Base-by-base conservation (phyloP, 2,329 filamentous ascomycete genomes). In the Purpureocillium takamizusanense region DNA sequence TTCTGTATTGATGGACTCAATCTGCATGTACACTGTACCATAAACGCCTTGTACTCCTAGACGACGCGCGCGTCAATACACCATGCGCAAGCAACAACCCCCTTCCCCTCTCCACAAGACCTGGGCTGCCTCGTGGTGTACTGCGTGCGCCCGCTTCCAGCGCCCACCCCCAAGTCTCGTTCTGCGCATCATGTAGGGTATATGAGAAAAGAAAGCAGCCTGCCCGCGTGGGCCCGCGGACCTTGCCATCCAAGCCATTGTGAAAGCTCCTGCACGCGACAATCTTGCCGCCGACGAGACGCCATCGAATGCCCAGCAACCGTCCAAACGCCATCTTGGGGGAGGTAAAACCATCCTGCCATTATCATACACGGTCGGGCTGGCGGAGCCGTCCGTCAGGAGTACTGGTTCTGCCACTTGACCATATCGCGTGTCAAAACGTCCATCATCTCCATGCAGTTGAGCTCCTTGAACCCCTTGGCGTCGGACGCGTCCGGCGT, bases 361-460 rank as follows among this genome's bases (percentile, higher is more conserved):
- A 15, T 25, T 38, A 38, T 40, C 36, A 36, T 42, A 43, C 34
- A 39, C 21, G n/a, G n/a, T n/a, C n/a, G n/a, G n/a, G n/a, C n/a
- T n/a, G n/a, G n/a, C n/a, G n/a, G n/a, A n/a, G n/a, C n/a, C n/a
- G n/a, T n/a, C n/a, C 27, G 36, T 55, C 48, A 62, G 38, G 65
- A 57, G 49, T 74, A 88, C 52, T 85, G 76, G 46, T 83, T 81
- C 63, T 94, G 86, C 86, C 86, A 94, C 52, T 84, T 83, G 48
- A 90, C 76, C 51, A 94, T 72, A 56, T 88, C 80, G 44, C 83
- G 74, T 44, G 83, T 89, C 56, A 94, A 62, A 49, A 79, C 73
- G 57, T 94, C 87, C 86, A 94, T 94, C 86, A 94, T 94, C 61
- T 94, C 86, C 46, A 86, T 69, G 49, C 83, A 88, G 41, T 69